Base-by-base conservation (phyloP, 495 filamentous ascomycete species). In the Penicillium pulvis region DNA sequence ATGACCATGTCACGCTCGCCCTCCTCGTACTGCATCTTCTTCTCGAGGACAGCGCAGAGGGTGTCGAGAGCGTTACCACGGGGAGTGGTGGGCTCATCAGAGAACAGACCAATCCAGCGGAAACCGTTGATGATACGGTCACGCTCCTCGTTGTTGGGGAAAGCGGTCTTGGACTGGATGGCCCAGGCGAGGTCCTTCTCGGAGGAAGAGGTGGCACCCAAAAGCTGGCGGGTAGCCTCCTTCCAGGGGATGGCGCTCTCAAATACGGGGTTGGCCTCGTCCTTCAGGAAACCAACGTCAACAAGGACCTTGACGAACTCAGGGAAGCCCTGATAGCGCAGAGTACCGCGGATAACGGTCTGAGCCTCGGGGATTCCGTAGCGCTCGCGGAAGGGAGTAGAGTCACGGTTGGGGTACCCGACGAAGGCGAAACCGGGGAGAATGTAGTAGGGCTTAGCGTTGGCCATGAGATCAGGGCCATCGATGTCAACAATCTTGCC, bases 361-460 rank as follows among this genome's bases (percentile, higher is more conserved):
- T 79, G 70, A 20, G 78, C 79, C 74, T 97, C 93, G 56, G 93
- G 93, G 67, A 97, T 97, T 67, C 80, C 83, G 83, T 97, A 98
- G 42, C 88, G 83, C 79, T 95, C 90, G 60, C 84, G 85, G 83
- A 90, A 98, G 17, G 86, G 81, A 0, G 86, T 92, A 2, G 90
- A 94, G 75, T 97, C 92, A 54, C 93, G 82, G 83, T 97, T 97
- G 11, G 91, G 90, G 73, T 98, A 98, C 9, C 89, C 92, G 53
- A 96, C 91, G 66, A 97, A 94, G 24, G 90, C 87, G 67, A 86
- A 97, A 19, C 92, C 85, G 42, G 89, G 89, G 75, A 92, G 94
- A 79, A 96, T 93, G 66, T 82, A 84, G 83, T 97, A 97, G 10
- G 93, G 92, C 80, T 93, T 92, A 17, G 93, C 90, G 47, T 82